Conservation (phyloP, 305 asterid species). For the Solanum aculeatissimum region DNA sequence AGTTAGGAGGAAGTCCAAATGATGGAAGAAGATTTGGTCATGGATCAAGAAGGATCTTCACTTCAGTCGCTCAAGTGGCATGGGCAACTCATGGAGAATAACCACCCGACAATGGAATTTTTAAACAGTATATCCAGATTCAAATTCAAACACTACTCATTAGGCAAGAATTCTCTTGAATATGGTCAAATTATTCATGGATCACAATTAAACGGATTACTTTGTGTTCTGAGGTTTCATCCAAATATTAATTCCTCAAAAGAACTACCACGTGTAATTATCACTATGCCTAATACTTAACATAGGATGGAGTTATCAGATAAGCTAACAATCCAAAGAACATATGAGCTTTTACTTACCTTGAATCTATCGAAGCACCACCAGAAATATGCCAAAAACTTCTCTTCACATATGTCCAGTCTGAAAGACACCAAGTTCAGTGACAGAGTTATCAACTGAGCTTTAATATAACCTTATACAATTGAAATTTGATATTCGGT, state of each 20-base stretch:
- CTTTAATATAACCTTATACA: background rate
- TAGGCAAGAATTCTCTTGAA: background rate
- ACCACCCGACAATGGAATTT: background rate
- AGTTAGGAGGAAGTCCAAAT: background rate
- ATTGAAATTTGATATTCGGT: background rate
- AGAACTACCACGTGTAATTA: background rate
- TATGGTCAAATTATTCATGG: background rate
- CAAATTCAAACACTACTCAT: background rate
- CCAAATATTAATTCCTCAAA: background rate
- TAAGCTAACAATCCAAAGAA: background rate
- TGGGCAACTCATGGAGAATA: background rate
- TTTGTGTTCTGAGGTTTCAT: background rate
- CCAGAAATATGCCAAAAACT: conserved; percentile 94
- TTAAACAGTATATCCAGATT: background rate
- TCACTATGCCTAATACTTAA: background rate
- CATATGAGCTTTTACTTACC: conserved; percentile 35
- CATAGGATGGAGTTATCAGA: background rate
- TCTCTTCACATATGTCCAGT: conserved; percentile 65
- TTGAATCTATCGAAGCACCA: conserved; percentile 85
- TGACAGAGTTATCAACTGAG: conserved; percentile 1
- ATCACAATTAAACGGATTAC: background rate
- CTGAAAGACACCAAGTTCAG: conserved; percentile 30
- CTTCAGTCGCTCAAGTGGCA: background rate
- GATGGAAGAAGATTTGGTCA: background rate
- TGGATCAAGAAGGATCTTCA: background rate